Evolutionary conservation across 306 rosid species (phyloP).

Genomic region (Cicer yamashitae): DNA sequence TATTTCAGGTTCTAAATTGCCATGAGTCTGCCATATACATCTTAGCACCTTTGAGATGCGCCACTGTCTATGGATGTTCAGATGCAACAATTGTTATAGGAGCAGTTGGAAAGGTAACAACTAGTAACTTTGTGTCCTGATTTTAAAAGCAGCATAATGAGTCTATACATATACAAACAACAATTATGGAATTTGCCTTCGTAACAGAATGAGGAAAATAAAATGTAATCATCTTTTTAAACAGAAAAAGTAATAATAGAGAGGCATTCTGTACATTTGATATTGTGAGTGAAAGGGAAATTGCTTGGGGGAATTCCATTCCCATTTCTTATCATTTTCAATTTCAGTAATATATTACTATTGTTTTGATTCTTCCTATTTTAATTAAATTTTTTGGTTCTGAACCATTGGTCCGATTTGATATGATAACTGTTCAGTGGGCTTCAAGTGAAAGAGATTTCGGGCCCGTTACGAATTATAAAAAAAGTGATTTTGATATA

Average conservation of each 20-base stretch:
- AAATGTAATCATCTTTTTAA: neutral
- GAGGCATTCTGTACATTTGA: neutral
- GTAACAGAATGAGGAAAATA: conserved; percentile 1
- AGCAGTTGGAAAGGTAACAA: conserved; percentile 98
- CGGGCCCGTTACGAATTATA: no score
- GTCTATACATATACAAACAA: conserved; percentile 13
- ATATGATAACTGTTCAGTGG: conserved; percentile 14
- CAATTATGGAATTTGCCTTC: conserved; percentile 41
- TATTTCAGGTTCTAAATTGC: conserved; percentile 87
- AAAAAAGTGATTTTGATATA: no score
- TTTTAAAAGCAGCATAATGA: conserved; percentile 26
- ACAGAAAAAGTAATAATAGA: neutral
- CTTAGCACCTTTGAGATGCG: conserved; percentile 92
- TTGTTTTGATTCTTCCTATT: conserved; percentile 3
- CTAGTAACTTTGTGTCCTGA: conserved; percentile 28
- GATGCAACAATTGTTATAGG: conserved; percentile 94
- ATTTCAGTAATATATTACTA: neutral
- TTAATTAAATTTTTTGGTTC: conserved; percentile 11
- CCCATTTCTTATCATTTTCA: neutral
- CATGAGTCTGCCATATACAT: conserved; percentile 78
- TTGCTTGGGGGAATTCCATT: neutral
- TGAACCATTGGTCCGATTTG: neutral
- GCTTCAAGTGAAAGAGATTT: conserved; percentile 28
- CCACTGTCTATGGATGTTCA: conserved; percentile 94
- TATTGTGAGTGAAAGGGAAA: conserved; percentile 12